Evolutionary conservation across 768 basidiomycete genomes (phyloP), one percentile per base, ranked within the genome.

Genomic region (Boletus reticuloceps): DNA sequence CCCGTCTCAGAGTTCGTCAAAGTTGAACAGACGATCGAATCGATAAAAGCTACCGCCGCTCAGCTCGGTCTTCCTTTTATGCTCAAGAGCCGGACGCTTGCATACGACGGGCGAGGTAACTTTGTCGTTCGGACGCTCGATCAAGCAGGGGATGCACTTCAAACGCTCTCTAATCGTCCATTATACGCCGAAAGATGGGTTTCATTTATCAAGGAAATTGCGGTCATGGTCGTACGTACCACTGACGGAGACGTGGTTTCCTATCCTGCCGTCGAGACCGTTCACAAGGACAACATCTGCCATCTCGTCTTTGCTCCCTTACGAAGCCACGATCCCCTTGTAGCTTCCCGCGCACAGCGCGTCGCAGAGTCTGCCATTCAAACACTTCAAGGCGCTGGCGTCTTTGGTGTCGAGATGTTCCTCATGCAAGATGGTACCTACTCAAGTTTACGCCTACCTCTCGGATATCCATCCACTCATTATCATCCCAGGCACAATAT

Each of bases 361-460:
- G 73, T 95, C 32, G 97, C 96, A 0, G 91, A 95, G 72, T 74
- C 77, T 36, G 93, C 95, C 1, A 81, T 98, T 22, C 81, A 74
- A 55, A 83, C 86, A 8, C 81, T 98, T 37, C 72, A 83, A 17
- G 96, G 95, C 4, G 95, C 94, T 10, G 97, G 97, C 12, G 83
- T 98, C 25, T 98, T 97, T 73, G 97, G 95, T 2, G 95, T 99
- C 1, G 97, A 99, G 71, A 93, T 98, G 94, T 99, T 99, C 75
- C 76, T 98, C 40, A 81, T 96, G 82, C 74, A 79, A 29, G 82
- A 95, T 65, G 94, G 96, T 93, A 62, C 17, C 53, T 54, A 19
- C 11, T 3, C 42, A 44, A 68, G 8, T 40, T 37, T 32, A 8
- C 42, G 9, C 31, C 29, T 25, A 16, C 27, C 16, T 40, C 17